Percentiles rank a stretch among this genome's conserved stretches.
phyloP scores from a whole-genome alignment of 495 filamentous ascomycete species.

The Massariosphaeria phaeospora region DNA sequence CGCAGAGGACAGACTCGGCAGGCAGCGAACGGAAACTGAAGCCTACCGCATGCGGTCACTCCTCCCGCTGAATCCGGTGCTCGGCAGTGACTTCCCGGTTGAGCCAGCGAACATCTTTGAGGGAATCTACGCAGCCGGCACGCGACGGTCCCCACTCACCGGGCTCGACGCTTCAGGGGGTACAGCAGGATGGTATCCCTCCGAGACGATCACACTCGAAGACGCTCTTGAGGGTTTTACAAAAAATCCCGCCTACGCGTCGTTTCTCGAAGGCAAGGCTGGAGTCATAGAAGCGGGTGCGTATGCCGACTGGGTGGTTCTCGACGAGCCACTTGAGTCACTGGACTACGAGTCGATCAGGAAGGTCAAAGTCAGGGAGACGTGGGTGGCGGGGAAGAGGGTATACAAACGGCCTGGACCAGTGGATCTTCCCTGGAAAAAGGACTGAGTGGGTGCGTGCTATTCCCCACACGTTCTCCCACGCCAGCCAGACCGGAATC shows the following conservation, averaged over 20 bases:
- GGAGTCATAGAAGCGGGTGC: constrained; percentile 51
- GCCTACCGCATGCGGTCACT: constrained; percentile 58
- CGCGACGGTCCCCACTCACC: constrained; percentile 50
- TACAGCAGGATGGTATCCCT: constrained; percentile 48
- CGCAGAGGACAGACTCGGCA: constrained; percentile 52
- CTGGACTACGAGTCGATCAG: constrained; percentile 47
- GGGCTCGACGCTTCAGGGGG: constrained; percentile 44
- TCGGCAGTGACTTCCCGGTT: constrained; percentile 63
- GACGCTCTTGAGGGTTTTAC: constrained; percentile 57
- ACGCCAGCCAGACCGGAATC: too few species aligned
- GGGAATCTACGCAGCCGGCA: constrained; percentile 59
- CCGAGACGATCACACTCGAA: constrained; percentile 50
- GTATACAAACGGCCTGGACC: constrained; percentile 35
- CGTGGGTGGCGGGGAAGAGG: constrained; percentile 55
- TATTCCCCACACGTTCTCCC: too few species aligned
- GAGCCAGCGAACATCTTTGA: constrained; percentile 57
- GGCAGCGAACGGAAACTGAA: constrained; percentile 43
- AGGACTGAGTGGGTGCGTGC: too few species aligned
- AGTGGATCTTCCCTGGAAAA: constrained; percentile 1
- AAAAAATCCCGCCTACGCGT: constrained; percentile 46
- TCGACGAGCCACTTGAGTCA: constrained; percentile 46
- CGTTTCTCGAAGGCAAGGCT: constrained; percentile 46
- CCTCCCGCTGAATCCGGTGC: constrained; percentile 44
- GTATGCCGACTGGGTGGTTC: constrained; percentile 60
- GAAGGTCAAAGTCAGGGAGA: constrained; percentile 52